Percentiles rank a stretch among this genome's conserved stretches.
phyloP scores from a whole-genome alignment of 805 yeast species.

The Yamadazyma insecticola region DNA sequence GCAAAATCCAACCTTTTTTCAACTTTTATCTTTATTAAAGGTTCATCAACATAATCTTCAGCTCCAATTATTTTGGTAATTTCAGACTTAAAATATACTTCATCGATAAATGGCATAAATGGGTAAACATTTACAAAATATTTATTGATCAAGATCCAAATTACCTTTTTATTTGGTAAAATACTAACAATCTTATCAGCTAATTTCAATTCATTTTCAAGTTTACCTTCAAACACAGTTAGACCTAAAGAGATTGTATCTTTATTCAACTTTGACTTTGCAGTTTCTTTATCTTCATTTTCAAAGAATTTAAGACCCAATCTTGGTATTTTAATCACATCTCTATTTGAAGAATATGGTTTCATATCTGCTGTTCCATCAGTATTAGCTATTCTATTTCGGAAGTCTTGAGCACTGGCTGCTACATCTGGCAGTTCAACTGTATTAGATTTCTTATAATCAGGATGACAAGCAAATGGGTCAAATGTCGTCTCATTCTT shows the following conservation, averaged over 20 bases:
- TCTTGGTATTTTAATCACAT: background rate
- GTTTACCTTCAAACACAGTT: conserved; percentile 26
- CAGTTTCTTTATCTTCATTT: background rate
- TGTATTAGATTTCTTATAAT: too few species aligned
- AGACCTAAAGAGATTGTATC: conserved; percentile 31
- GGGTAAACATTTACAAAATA: conserved; percentile 59
- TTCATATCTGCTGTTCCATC: too few species aligned
- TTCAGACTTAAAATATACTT: conserved; percentile 42
- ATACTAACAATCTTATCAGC: conserved; percentile 37
- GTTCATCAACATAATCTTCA: conserved; percentile 17
- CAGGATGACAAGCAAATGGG: too few species aligned
- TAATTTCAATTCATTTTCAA: conserved; percentile 32
- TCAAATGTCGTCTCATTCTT: too few species aligned
- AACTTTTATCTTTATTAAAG: conserved; percentile 19
- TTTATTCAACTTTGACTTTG: conserved; percentile 15
- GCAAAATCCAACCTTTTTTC: conserved; percentile 32
- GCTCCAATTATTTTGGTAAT: conserved; percentile 44
- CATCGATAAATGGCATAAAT: conserved; percentile 65
- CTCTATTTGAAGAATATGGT: background rate
- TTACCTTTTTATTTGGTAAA: conserved; percentile 50
- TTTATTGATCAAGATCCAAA: conserved; percentile 54
- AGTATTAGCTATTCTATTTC: too few species aligned
- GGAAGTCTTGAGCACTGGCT: too few species aligned
- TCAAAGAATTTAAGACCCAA: background rate
- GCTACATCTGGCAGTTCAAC: too few species aligned